phyloP scores from a whole-genome alignment of 2,329 filamentous ascomycete species.

The Sporothrix curviconia region DNA sequence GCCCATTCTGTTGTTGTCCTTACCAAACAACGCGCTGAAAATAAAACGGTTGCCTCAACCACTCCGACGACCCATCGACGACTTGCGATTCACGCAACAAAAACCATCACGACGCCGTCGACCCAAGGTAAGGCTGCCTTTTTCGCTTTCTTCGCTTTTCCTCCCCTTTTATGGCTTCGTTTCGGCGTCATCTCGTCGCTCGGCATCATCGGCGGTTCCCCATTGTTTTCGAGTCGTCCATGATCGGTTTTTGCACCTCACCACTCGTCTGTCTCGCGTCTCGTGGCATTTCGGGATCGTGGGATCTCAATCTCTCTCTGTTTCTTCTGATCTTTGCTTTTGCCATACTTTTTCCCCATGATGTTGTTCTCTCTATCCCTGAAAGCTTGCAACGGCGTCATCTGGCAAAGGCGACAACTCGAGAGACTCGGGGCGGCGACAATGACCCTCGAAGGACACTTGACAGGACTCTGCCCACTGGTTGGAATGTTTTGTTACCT shows the following conservation, averaged over 20 bases:
- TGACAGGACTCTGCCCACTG: too few relatives aligned
- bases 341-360: neutral
- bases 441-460: too few relatives aligned
- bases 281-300: too few relatives aligned
- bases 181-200: neutral
- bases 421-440: too few relatives aligned
- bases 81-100: slow-evolving; percentile 1
- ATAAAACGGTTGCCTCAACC: neutral
- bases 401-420: neutral
- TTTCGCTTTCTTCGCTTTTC: neutral
- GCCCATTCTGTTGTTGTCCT: neutral
- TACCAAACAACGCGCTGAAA: slow-evolving; percentile 6
- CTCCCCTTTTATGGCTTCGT: neutral
- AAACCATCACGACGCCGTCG: slow-evolving; percentile 4
- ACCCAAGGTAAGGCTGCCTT: slow-evolving; percentile 4
- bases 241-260: neutral
- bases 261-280: too few relatives aligned
- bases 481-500: too few relatives aligned
- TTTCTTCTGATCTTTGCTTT: neutral
- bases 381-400: too few relatives aligned
- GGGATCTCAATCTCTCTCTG: neutral
- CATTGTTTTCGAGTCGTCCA: neutral
- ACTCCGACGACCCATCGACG: neutral
- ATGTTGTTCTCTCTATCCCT: too few relatives aligned
- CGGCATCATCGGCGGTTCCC: neutral